phyloP scores from a whole-genome alignment of 2,329 filamentous ascomycete species.

The Torrubiella hemipterigena region DNA sequence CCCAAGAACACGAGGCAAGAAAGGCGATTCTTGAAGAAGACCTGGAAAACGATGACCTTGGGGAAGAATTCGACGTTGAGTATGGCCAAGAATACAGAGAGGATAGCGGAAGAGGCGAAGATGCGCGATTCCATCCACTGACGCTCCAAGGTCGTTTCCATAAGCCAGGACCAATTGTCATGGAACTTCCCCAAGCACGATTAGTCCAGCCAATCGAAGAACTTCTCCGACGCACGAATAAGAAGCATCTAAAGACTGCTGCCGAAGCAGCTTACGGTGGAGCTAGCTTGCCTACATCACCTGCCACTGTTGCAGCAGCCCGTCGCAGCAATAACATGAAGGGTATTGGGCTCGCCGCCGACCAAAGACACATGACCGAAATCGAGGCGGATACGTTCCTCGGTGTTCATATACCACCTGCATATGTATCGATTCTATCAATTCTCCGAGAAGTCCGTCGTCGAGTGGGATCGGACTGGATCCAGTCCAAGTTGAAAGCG shows the following conservation, averaged over 20 bases:
- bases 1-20: slow-evolving; percentile 21
- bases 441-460: slow-evolving; percentile 63
- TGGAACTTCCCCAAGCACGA: slow-evolving; percentile 59
- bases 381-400: slow-evolving; percentile 68
- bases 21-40: slow-evolving; percentile 14
- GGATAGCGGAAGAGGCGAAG: slow-evolving; percentile 10
- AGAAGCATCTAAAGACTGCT: slow-evolving; percentile 61
- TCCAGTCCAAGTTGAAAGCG: slow-evolving; percentile 50
- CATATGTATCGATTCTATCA: slow-evolving; percentile 56
- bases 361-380: slow-evolving; percentile 55
- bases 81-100: slow-evolving; percentile 1
- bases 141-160: slow-evolving; percentile 64
- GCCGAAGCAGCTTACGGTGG: slow-evolving; percentile 72
- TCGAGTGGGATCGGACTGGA: slow-evolving; percentile 59
- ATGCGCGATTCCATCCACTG: slow-evolving; percentile 56
- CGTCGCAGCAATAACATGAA: slow-evolving; percentile 49
- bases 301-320: slow-evolving; percentile 51
- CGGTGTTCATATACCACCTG: slow-evolving; percentile 55
- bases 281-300: slow-evolving; percentile 60
- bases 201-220: slow-evolving; percentile 59
- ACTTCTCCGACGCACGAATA: slow-evolving; percentile 55
- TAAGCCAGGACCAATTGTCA: slow-evolving; percentile 59
- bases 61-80: slow-evolving; percentile 1
- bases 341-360: slow-evolving; percentile 51
- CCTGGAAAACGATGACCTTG: background rate